These are phyloP conservation scores for Trypanosomatidae sp. DNA, from an alignment of 208 protist species.

Conservation along the genomic window DNA sequence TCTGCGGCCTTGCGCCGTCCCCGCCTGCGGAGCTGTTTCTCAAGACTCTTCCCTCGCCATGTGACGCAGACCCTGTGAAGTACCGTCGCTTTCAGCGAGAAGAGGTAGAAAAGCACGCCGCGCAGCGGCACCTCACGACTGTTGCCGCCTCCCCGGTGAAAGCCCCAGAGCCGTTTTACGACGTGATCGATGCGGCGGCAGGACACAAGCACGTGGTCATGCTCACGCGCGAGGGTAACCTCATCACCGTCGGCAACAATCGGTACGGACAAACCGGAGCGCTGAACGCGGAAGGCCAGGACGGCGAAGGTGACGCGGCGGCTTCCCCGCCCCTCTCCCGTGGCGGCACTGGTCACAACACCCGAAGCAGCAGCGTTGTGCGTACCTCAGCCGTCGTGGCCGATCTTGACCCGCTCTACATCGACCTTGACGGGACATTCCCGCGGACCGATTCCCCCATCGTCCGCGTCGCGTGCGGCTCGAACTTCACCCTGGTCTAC, in stretches of 20 bases:
- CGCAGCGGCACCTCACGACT: not conserved
- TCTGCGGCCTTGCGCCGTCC: slow-evolving; percentile 58
- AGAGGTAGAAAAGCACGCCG: slow-evolving; percentile 18
- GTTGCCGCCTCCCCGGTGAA: not conserved
- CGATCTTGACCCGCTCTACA: slow-evolving; percentile 39
- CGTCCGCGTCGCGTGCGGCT: slow-evolving; percentile 44
- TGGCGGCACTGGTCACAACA: slow-evolving; percentile 2
- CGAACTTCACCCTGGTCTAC: slow-evolving; percentile 72
- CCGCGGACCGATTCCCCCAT: slow-evolving; percentile 2
- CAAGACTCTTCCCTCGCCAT: slow-evolving; percentile 70
- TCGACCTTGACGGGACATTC: slow-evolving; percentile 54
- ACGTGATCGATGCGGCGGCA: slow-evolving; percentile 24
- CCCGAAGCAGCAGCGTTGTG: not conserved
- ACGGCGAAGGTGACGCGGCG: not conserved
- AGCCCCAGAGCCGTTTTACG: slow-evolving; percentile 34
- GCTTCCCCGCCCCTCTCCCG: not conserved
- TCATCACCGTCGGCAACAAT: slow-evolving; percentile 69
- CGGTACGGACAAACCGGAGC: slow-evolving; percentile 54
- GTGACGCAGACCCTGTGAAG: slow-evolving; percentile 49
- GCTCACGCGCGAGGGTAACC: slow-evolving; percentile 60
- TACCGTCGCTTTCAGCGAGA: slow-evolving; percentile 65
- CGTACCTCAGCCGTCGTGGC: slow-evolving; percentile 8
- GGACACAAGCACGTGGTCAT: slow-evolving; percentile 68
- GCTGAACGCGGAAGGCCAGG: slow-evolving; percentile 9
- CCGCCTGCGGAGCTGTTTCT: slow-evolving; percentile 72